Evolutionary conservation across 352 stramenopile genomes (phyloP).

Genomic region (Phytophthora idaei): DNA sequence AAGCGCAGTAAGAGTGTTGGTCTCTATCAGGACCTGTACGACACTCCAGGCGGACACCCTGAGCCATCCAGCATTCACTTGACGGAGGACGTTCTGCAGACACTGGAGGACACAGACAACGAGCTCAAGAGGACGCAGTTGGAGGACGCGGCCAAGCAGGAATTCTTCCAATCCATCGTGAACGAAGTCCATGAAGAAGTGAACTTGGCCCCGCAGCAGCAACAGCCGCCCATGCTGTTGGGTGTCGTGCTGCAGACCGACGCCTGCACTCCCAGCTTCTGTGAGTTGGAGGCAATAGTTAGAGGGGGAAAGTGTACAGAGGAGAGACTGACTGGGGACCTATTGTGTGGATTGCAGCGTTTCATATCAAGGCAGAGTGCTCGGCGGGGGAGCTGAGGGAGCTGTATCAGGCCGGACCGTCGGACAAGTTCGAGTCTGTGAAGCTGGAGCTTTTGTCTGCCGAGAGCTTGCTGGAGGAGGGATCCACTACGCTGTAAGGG

Average conservation of each 20-base stretch:
- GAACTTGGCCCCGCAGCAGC: slow-evolving; percentile 51
- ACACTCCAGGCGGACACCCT: slow-evolving; percentile 82
- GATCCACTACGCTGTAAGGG: slow-evolving; percentile 38
- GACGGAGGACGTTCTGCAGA: slow-evolving; percentile 35
- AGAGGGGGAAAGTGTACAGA: background rate
- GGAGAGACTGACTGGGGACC: background rate
- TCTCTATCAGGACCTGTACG: slow-evolving; percentile 73
- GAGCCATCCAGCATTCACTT: slow-evolving; percentile 58
- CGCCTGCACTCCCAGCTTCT: slow-evolving; percentile 81
- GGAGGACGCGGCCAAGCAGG: slow-evolving; percentile 39
- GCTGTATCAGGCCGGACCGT: slow-evolving; percentile 50
- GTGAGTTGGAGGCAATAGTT: slow-evolving; percentile 38
- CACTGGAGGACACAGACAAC: slow-evolving; percentile 20
- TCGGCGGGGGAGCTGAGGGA: slow-evolving; percentile 42
- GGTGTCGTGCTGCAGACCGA: slow-evolving; percentile 73
- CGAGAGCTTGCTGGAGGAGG: slow-evolving; percentile 33
- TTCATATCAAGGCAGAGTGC: slow-evolving; percentile 53
- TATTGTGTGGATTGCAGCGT: slow-evolving; percentile 41
- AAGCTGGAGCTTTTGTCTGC: slow-evolving; percentile 53
- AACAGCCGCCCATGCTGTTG: slow-evolving; percentile 61
- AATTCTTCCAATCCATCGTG: slow-evolving; percentile 77
- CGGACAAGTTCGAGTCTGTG: slow-evolving; percentile 67
- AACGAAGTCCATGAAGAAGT: slow-evolving; percentile 83
- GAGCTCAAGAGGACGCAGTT: slow-evolving; percentile 13
- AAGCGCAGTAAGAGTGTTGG: slow-evolving; percentile 67